Conservation (phyloP, 306 rosid species). For the Cucumis hystrix region DNA sequence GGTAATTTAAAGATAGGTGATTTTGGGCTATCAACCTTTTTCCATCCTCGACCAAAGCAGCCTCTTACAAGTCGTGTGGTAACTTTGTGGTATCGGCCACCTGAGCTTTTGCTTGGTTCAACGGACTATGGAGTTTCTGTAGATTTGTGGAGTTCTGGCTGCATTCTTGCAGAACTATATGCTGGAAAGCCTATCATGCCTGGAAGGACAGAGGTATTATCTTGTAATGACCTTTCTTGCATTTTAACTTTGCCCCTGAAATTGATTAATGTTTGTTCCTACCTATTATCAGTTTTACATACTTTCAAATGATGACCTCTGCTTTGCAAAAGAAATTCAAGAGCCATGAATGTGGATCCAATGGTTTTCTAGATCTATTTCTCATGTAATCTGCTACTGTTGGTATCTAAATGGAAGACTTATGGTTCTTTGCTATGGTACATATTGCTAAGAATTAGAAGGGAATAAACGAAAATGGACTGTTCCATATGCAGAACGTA, state of each 20-base stretch:
- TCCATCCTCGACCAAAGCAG: slow-evolving; percentile 32
- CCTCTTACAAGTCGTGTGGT: slow-evolving; percentile 85
- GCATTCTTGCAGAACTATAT: slow-evolving; percentile 74
- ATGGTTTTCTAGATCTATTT: background rate
- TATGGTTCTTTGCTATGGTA: background rate
- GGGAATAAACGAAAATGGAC: background rate
- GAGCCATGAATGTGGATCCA: background rate
- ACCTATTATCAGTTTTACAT: background rate
- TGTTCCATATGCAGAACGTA: background rate
- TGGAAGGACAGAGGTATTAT: slow-evolving; percentile 80
- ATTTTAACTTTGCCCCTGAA: background rate
- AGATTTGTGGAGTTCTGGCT: slow-evolving; percentile 88
- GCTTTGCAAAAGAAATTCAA: background rate
- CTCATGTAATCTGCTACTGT: background rate
- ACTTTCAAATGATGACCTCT: background rate
- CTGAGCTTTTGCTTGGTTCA: slow-evolving; percentile 80
- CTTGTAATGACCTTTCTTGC: slow-evolving; percentile 3
- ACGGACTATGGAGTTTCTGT: slow-evolving; percentile 59
- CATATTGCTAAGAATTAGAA: background rate
- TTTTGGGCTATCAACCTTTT: slow-evolving; percentile 65
- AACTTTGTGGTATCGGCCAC: slow-evolving; percentile 88
- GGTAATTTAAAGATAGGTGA: slow-evolving; percentile 79
- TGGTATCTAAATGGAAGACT: background rate
- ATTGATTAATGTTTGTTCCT: background rate
- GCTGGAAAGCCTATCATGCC: slow-evolving; percentile 83